These are phyloP conservation scores for Gillenia trifoliata DNA, from an alignment of 306 rosid species.

Conservation along the genomic window DNA sequence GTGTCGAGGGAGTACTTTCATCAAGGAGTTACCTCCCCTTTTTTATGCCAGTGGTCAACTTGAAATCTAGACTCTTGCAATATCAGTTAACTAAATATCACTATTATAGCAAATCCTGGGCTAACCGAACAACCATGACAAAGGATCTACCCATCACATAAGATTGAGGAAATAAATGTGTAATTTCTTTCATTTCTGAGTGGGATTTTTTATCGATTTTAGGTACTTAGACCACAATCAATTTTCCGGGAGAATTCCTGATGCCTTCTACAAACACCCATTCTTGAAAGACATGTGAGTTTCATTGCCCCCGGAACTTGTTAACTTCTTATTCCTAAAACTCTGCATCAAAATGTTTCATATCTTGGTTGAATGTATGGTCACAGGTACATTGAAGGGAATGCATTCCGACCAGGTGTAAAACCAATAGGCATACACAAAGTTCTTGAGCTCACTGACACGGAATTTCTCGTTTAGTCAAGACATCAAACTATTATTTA, in stretches of 20 bases:
- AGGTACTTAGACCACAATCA: conserved; percentile 98
- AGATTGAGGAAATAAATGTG: background rate
- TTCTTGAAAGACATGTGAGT: conserved; percentile 98
- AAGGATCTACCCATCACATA: background rate
- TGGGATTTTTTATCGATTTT: conserved; percentile 1
- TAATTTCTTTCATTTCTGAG: background rate
- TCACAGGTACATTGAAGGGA: conserved; percentile 80
- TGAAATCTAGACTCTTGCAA: background rate
- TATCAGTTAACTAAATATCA: background rate
- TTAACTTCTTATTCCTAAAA: background rate
- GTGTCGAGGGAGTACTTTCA: background rate
- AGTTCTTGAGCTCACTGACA: conserved; percentile 88
- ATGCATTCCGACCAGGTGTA: conserved; percentile 83
- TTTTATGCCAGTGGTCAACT: background rate
- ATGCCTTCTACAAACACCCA: conserved; percentile 82
- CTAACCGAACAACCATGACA: background rate
- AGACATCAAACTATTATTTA: conserved; percentile 16
- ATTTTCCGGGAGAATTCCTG: conserved; percentile 91
- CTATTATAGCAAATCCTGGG: background rate
- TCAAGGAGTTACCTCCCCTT: background rate
- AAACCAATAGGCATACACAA: conserved; percentile 78
- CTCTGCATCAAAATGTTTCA: conserved; percentile 10
- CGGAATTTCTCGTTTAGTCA: conserved; percentile 76
- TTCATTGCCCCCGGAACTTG: background rate
- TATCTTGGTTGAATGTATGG: background rate